Evolutionary conservation across 2,329 filamentous ascomycete species (phyloP), one percentile per base, ranked within the genome.

Genomic region (Penicillium paneum): DNA sequence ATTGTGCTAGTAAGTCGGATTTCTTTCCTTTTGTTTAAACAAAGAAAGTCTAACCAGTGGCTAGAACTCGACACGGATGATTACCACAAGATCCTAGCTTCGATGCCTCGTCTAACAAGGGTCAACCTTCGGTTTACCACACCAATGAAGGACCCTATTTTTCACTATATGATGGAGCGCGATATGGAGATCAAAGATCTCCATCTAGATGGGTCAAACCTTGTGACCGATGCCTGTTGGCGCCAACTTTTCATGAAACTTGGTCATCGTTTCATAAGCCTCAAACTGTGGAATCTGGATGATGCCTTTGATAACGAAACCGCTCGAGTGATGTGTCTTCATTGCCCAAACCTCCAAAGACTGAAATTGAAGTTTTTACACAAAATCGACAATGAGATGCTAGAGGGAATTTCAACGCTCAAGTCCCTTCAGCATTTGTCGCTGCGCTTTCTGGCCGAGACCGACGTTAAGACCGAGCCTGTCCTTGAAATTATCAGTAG

Each of bases 271-370:
- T 79, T 97, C 12, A 82, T 85, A 63, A 79, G 80, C 0, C 72
- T 97, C 19, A 89, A 91, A 64, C 80, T 97, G 2, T 91, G 91
- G 66, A 91, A 88, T 73, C 88, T 94, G 0, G 91, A 97, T 70
- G 87, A 82, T 49, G 86, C 92, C 31, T 88, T 97, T 60, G 84
- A 86, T 38, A 87, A 96, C 56, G 81, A 88, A 8, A 83, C 83
- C 1, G 76, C 94, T 1, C 69, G 78, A 13, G 71, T 81, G n/a
- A 77, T 97, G 56, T 78, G 80, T 24, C 76, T 79, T 7, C 74
- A 81, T 56, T 93, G 90, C 62, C 85, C 86, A 0, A 81, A 84
- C 21, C 78, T 97, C 13, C 79, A 78, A 44, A 86, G 89, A 3
- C 78, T 97, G 48, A 97, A 96, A 73, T 77, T 97, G 34, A 85